phyloP scores from a whole-genome alignment of 2,329 filamentous ascomycete species.

The Alternaria alternata region DNA sequence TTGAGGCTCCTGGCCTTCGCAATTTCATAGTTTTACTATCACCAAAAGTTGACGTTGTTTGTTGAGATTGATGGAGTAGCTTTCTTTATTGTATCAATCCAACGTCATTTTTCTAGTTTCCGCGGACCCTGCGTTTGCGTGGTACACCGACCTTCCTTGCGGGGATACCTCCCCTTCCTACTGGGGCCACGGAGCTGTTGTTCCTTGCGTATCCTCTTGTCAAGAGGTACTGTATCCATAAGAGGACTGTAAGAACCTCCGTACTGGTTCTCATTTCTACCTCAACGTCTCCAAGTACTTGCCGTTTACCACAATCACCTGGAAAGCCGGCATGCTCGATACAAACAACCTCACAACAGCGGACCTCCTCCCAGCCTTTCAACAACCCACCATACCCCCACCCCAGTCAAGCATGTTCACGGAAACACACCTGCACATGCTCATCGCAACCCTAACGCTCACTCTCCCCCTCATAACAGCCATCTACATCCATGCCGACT shows the following conservation, averaged over 20 bases:
- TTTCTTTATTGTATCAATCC: slow-evolving; percentile 10
- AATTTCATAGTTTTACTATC: background rate
- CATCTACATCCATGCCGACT: slow-evolving; percentile 70
- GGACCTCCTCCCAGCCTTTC: background rate
- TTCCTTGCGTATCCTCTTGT: background rate
- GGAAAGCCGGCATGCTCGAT: background rate
- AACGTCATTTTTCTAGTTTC: slow-evolving; percentile 13
- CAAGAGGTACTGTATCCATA: background rate
- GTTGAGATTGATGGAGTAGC: background rate
- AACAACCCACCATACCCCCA: background rate
- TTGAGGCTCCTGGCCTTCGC: background rate
- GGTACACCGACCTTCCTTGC: slow-evolving; percentile 3
- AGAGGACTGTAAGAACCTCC: background rate
- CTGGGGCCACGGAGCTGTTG: background rate
- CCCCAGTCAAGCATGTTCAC: slow-evolving; percentile 3
- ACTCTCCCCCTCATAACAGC: slow-evolving; percentile 38
- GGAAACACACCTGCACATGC: slow-evolving; percentile 5
- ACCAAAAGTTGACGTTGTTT: background rate
- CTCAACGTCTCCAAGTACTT: background rate
- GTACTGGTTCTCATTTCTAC: background rate
- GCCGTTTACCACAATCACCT: background rate
- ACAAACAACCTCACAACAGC: background rate
- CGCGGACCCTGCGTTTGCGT: slow-evolving; percentile 3
- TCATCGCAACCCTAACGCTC: slow-evolving; percentile 18
- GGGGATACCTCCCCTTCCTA: background rate